phyloP scores from a whole-genome alignment of 495 filamentous ascomycete genomes.

The Podospora pseudocomata region DNA sequence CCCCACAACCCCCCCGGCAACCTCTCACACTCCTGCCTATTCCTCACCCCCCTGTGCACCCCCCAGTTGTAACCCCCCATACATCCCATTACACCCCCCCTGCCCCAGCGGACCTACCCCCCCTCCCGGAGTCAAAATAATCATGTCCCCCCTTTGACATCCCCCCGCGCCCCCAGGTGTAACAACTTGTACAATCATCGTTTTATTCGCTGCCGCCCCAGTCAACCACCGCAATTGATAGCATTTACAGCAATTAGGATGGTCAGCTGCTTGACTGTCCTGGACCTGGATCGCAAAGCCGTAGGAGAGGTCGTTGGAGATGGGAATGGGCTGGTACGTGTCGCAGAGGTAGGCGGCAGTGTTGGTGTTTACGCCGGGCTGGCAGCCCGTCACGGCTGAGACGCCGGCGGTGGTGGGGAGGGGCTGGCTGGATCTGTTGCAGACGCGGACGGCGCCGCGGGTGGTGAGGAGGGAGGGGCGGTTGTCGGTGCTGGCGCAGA shows the following conservation, averaged over 20 bases:
- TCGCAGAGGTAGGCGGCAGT: slow-evolving; percentile 46
- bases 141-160: slow-evolving; percentile 49
- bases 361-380: slow-evolving; percentile 27
- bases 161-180: slow-evolving; percentile 46
- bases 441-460: slow-evolving; percentile 38
- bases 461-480: slow-evolving; percentile 8
- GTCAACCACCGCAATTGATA: slow-evolving; percentile 34
- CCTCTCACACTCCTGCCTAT: slow-evolving; percentile 39
- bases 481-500: slow-evolving; percentile 17
- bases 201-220: slow-evolving; percentile 41
- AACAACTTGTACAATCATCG: slow-evolving; percentile 53
- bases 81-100: slow-evolving; percentile 35
- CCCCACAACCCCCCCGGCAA: slow-evolving; percentile 47
- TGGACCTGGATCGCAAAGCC: slow-evolving; percentile 49
- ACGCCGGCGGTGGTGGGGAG: slow-evolving; percentile 10
- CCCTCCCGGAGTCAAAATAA: slow-evolving; percentile 52
- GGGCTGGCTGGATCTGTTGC: slow-evolving; percentile 44
- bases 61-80: slow-evolving; percentile 33
- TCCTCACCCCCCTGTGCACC: slow-evolving; percentile 45
- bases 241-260: slow-evolving; percentile 48
- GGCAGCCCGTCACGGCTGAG: slow-evolving; percentile 22
- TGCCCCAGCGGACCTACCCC: slow-evolving; percentile 46
- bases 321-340: slow-evolving; percentile 46
- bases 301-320: slow-evolving; percentile 42
- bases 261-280: slow-evolving; percentile 19